Conservation (phyloP, 371 early-diverging fungal genomes). For the Mucor racemosus region DNA sequence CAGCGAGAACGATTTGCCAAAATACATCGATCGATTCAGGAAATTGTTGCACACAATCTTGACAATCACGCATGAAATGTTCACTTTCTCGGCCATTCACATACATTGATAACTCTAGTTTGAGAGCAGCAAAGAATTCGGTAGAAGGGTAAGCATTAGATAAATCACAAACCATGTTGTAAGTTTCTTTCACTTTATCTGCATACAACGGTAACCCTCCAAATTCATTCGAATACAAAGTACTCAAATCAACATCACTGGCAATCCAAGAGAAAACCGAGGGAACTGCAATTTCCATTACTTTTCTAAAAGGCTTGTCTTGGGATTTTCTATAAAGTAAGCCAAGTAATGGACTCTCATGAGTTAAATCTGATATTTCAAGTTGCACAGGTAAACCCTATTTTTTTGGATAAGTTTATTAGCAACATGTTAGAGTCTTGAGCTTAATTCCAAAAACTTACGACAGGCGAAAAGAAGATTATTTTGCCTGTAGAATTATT, state of each 20-base stretch:
- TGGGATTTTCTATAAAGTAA: conserved; percentile 15
- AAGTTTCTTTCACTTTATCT: conserved; percentile 1
- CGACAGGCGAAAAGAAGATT: not conserved
- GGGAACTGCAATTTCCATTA: not conserved
- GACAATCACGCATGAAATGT: conserved; percentile 13
- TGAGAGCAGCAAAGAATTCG: conserved; percentile 29
- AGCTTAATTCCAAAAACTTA: not conserved
- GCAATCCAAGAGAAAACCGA: conserved; percentile 3
- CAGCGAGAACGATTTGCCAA: conserved; percentile 33
- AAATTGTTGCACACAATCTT: conserved; percentile 1
- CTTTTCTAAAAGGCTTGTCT: not conserved
- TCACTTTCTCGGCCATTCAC: conserved; percentile 23
- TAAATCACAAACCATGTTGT: conserved; percentile 15
- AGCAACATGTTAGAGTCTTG: not conserved
- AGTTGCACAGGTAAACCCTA: conserved; percentile 5
- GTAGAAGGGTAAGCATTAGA: conserved; percentile 16
- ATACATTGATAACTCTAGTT: conserved; percentile 33
- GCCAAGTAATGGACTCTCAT: conserved; percentile 25
- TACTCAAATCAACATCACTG: not conserved
- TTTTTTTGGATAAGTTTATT: not conserved
- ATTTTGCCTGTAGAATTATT: not conserved
- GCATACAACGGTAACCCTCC: not conserved
- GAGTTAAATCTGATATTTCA: not conserved
- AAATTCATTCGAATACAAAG: not conserved
- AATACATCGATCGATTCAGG: conserved; percentile 33